These are phyloP conservation scores for Penicillium frequentans DNA, from an alignment of 2,329 filamentous ascomycete genomes.

Conservation along the genomic window DNA sequence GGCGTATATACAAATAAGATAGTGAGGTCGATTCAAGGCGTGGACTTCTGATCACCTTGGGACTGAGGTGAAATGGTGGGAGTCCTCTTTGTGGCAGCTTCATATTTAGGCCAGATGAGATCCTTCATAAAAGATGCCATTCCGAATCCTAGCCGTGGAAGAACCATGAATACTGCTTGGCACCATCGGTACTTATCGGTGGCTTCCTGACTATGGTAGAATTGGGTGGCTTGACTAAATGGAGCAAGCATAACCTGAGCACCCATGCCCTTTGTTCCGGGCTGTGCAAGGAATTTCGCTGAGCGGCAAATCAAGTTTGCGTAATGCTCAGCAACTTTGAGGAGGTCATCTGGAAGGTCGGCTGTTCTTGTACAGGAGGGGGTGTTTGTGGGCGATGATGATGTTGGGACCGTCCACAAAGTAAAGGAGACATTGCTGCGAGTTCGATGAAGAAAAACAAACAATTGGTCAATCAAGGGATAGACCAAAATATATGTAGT, in stretches of 20 bases:
- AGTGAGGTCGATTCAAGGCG: background rate
- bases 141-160: slow-evolving; percentile 15
- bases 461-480: slow-evolving; percentile 20
- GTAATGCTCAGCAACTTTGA: slow-evolving; percentile 17
- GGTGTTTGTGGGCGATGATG: background rate
- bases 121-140: slow-evolving; percentile 20
- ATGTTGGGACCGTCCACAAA: slow-evolving; percentile 1
- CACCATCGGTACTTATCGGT: slow-evolving; percentile 18
- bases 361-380: background rate
- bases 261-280: slow-evolving; percentile 21
- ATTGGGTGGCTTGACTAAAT: slow-evolving; percentile 20
- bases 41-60: background rate
- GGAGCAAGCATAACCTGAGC: slow-evolving; percentile 17
- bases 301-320: slow-evolving; percentile 20
- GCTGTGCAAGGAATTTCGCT: slow-evolving; percentile 17
- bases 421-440: background rate
- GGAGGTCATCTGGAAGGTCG: slow-evolving; percentile 6
- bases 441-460: slow-evolving; percentile 6
- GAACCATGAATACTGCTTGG: slow-evolving; percentile 16
- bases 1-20: background rate
- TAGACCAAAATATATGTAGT: slow-evolving; percentile 17
- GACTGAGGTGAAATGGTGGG: background rate
- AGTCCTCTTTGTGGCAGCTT: background rate
- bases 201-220: slow-evolving; percentile 13
- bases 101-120: slow-evolving; percentile 22